Evolutionary conservation across 2,329 filamentous ascomycete genomes (phyloP), one percentile per base, ranked within the genome.

Genomic region (Colletotrichum coccodes): DNA sequence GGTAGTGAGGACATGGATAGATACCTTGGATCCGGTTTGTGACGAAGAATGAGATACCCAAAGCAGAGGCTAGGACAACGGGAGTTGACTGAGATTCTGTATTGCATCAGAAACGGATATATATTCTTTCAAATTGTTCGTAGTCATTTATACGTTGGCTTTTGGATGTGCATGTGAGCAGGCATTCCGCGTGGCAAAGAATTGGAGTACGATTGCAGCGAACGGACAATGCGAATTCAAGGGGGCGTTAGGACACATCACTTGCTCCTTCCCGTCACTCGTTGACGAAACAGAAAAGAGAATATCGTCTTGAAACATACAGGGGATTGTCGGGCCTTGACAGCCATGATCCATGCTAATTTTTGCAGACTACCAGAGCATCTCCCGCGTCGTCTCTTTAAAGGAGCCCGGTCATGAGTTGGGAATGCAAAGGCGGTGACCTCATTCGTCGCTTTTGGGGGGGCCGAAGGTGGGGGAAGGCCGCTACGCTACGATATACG

Each of bases 1-100:
- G 86, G 88, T 23, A 90, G 88, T 72, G 87, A 92, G n/a, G 92
- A 95, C 72, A 82, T 97, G 62, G 89, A 94, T 74, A 89, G 86
- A 75, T 96, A 97, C 76, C 79, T 97, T 21, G 87, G 90, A 14
- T 28, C 50, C 2, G 68, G 70, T 16, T 70, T 16, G 58, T 52
- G n/a, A 30, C 9, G 40, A 56, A 26, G 21, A 49, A 44, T 40
- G 28, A 64, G 63, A 68, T 64, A 59, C 59, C 54, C 66, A 44
- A 21, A 42, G 23, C n/a, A 42, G 21, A 30, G 9, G 26, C 1
- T 36, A 23, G 12, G 18, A 34, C 21, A 8, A 46, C n/a, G n/a
- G 42, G 14, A 9, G n/a, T 47, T 12, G 6, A 23, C n/a, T n/a
- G n/a, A n/a, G n/a, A n/a, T n/a, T n/a, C n/a, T n/a, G n/a, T n/a